Evolutionary conservation across 805 yeast species (phyloP).

Genomic region (Candida andamanensis): DNA sequence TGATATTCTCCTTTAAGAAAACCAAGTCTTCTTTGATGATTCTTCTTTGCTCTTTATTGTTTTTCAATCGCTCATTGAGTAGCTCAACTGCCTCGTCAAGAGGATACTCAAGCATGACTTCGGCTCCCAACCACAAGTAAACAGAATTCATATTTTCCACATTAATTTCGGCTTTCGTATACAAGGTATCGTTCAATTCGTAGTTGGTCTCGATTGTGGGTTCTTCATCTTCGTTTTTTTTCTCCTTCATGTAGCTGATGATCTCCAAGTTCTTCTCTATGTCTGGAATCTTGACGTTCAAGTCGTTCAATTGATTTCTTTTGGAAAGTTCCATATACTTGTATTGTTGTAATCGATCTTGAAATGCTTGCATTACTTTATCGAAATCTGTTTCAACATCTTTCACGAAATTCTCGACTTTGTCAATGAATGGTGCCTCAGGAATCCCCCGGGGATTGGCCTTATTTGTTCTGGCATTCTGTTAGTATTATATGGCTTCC

Average conservation of each 20-base stretch:
- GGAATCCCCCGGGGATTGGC: conserved; percentile 94
- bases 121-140: conserved; percentile 95
- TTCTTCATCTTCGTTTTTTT: conserved; percentile 31
- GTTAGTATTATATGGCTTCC: too few relatives aligned
- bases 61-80: conserved; percentile 53
- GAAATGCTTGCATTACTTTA: conserved; percentile 64
- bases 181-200: conserved; percentile 89
- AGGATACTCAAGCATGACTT: conserved; percentile 93
- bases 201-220: conserved; percentile 61
- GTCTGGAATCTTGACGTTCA: conserved; percentile 81
- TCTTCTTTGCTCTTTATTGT: conserved; percentile 54
- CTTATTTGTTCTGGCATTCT: conserved; percentile 42
- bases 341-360: conserved; percentile 84
- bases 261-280: conserved; percentile 78
- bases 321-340: conserved; percentile 75
- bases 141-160: conserved; percentile 55
- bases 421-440: conserved; percentile 88
- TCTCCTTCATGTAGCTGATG: conserved; percentile 53
- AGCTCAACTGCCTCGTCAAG: conserved; percentile 79
- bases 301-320: conserved; percentile 43
- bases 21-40: conserved; percentile 80
- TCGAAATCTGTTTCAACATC: conserved; percentile 63
- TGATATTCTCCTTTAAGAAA: conserved; percentile 79
- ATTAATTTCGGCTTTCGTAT: conserved; percentile 72
- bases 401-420: conserved; percentile 70